Evolutionary conservation across 2,329 filamentous ascomycete genomes (phyloP).

Genomic region (Stagonosporopsis rhizophila): DNA sequence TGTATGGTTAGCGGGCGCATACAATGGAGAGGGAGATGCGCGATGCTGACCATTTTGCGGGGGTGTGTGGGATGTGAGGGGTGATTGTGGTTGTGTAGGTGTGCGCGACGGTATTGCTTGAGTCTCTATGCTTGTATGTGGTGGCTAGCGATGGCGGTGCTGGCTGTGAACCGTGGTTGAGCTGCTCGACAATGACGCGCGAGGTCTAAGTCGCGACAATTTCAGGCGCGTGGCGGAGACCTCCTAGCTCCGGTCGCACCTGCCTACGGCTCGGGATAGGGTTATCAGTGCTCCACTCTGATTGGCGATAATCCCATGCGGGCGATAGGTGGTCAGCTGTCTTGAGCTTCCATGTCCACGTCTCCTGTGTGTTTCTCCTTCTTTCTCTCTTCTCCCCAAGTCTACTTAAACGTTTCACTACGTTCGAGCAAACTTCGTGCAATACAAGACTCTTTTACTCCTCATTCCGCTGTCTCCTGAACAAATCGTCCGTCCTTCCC

Average conservation of each 20-base stretch:
- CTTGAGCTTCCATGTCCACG: constrained; percentile 19
- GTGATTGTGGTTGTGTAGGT: background rate
- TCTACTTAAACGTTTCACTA: constrained; percentile 17
- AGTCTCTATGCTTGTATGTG: background rate
- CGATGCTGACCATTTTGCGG: constrained; percentile 10
- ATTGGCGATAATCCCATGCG: constrained; percentile 30
- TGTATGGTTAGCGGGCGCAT: constrained; percentile 31
- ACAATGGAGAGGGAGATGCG: constrained; percentile 7
- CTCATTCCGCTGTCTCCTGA: background rate
- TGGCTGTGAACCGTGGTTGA: constrained; percentile 5
- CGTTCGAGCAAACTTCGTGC: constrained; percentile 12
- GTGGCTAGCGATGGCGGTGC: background rate
- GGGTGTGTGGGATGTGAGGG: constrained; percentile 1
- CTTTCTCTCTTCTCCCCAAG: constrained; percentile 16
- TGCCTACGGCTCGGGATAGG: constrained; percentile 27
- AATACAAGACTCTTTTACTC: background rate
- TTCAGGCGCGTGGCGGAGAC: constrained; percentile 18
- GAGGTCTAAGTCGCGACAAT: constrained; percentile 14
- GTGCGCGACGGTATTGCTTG: background rate
- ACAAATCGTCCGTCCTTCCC: constrained; percentile 8
- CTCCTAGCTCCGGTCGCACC: constrained; percentile 29
- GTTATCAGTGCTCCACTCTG: constrained; percentile 43
- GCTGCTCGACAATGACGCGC: constrained; percentile 18
- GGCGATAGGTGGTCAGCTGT: constrained; percentile 23
- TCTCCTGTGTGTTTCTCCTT: constrained; percentile 10